Evolutionary conservation across 768 basidiomycete genomes (phyloP), one percentile per base, ranked within the genome.

Genomic region (Coprinellus micaceus): DNA sequence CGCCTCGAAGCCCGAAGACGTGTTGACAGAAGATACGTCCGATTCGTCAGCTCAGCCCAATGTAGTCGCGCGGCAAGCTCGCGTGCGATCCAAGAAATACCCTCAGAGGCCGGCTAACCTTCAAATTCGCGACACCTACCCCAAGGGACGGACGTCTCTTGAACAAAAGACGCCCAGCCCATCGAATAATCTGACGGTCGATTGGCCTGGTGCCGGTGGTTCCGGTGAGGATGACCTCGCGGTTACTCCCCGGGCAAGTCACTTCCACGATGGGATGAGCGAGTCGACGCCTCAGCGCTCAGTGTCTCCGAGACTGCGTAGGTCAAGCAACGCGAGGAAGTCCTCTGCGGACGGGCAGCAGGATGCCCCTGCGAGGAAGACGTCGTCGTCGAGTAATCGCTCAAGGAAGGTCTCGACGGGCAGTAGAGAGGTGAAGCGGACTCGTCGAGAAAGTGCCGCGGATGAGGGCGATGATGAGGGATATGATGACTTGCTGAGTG

Each of bases 391-490:
- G 1, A 47, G 46, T 47, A 66, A 64, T 22, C 61, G 67, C 30
- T 28, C 46, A 11, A 21, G 22, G 6, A 47, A 47, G 19, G 46
- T 47, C 3, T 47, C 46, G 12, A 28, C 46, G 15, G 46, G 46
- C 5, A 26, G 28, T 12, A 12, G 43, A 21, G 46, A 47, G 10
- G 25, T 25, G 21, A 44, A 41, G 30, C 74, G 68, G 60, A 73
- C 68, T 52, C 64, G 69, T 44, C 74, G 82, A 37, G 83, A 86
- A 33, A 89, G 85, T 64, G 82, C 78, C 21, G 88, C 86, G 0
- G 85, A 86, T 52, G 88, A 90, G 57, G 88, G 89, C 3, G 89
- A 90, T 57, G 89, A 91, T 61, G 82, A 83, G 65, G 80, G 86
- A 3, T 90, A 89, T 53, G 88, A 86, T 61, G 89, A 90, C 12